Evolutionary conservation across 2,329 filamentous ascomycete genomes (phyloP).

Genomic region (Epichloe scottii): DNA sequence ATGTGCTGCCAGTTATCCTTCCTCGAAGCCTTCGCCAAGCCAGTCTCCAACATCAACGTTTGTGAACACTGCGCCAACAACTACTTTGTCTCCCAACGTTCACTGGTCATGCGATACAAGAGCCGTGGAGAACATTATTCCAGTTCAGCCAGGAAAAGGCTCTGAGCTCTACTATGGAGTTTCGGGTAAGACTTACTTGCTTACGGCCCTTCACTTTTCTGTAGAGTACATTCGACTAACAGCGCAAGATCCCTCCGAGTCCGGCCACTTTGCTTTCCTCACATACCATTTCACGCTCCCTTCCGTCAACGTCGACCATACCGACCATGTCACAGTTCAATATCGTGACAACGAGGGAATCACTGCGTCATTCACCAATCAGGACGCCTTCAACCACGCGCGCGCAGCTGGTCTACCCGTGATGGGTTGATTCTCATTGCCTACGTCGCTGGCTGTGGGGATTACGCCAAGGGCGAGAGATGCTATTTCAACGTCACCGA

Average conservation of each 20-base stretch:
- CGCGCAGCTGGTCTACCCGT: conserved; percentile 10
- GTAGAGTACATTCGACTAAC: neutral
- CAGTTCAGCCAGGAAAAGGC: conserved; percentile 10
- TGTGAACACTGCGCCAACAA: neutral
- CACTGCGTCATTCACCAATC: conserved; percentile 8
- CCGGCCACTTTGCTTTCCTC: conserved; percentile 15
- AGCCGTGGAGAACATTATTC: conserved; percentile 12
- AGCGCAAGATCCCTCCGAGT: conserved; percentile 10
- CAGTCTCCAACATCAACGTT: conserved; percentile 1
- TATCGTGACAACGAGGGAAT: conserved; percentile 5
- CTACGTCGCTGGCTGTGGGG: conserved; percentile 14
- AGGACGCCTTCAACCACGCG: conserved; percentile 13
- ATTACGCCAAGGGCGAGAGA: conserved; percentile 14
- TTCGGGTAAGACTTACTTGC: conserved; percentile 2
- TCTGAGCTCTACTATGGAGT: conserved; percentile 15
- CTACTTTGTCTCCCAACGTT: conserved; percentile 6
- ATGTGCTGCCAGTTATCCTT: neutral
- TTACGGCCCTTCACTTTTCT: no score
- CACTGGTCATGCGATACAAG: conserved; percentile 16
- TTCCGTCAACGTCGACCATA: conserved; percentile 19
- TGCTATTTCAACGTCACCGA: conserved; percentile 18
- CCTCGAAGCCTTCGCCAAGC: neutral
- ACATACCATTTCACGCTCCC: conserved; percentile 15
- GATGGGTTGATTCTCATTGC: conserved; percentile 15
- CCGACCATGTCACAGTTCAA: conserved; percentile 9